Conservation (phyloP, 225 moss, liverwort and hornwort genomes). For the Pseudoscleropodium purum region DNA sequence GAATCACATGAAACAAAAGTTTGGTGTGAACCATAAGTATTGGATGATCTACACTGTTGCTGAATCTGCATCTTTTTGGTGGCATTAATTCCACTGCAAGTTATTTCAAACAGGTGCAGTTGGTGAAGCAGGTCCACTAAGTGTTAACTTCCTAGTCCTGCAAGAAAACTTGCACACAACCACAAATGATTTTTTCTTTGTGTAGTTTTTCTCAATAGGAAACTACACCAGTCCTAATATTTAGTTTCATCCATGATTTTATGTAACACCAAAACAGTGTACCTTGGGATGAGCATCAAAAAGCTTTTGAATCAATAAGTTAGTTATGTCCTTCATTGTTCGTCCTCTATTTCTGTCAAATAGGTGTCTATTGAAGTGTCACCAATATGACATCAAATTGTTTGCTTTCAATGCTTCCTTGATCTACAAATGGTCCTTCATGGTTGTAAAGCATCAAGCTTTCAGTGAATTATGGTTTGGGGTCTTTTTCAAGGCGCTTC, state of each 20-base stretch:
- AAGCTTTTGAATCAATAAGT: neutral
- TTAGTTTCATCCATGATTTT: neutral
- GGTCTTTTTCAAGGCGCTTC: neutral
- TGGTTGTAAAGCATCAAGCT: neutral
- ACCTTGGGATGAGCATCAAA: neutral
- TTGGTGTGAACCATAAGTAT: neutral
- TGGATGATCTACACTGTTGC: neutral
- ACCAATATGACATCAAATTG: neutral
- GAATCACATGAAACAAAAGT: neutral
- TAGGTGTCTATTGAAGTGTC: neutral
- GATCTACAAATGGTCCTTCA: neutral
- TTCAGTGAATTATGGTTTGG: neutral
- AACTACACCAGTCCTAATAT: too few relatives aligned
- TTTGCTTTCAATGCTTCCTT: neutral
- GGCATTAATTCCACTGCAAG: too few relatives aligned
- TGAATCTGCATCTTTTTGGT: neutral
- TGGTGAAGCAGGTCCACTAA: neutral
- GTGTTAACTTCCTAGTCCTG: neutral
- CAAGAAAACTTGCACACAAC: neutral
- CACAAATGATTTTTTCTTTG: neutral
- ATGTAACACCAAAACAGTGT: neutral
- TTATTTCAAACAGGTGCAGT: too few relatives aligned
- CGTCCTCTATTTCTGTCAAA: neutral
- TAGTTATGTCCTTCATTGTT: neutral
- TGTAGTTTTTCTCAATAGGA: neutral